These are phyloP conservation scores for Setaria italica DNA, from an alignment of 202 grass and related monocot genomes.

Conservation along the genomic window DNA sequence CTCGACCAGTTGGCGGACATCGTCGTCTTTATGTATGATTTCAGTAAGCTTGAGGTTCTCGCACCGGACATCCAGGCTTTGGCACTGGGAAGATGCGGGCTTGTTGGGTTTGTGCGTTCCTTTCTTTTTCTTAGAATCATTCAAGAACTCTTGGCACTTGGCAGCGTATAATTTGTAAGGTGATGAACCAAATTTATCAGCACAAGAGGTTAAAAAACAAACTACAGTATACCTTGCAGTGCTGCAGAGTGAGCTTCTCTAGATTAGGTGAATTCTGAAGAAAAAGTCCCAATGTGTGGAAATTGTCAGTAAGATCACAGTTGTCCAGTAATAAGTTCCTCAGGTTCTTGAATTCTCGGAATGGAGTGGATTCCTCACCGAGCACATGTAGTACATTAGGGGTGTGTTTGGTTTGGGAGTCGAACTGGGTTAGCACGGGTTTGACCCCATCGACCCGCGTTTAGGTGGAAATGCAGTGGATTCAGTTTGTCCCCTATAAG, in stretches of 20 bases:
- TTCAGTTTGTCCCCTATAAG: no score
- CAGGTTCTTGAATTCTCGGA: slow-evolving; percentile 26
- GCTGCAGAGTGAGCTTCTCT: background rate
- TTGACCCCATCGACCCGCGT: no score
- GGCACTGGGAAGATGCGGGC: background rate
- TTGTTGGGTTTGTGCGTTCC: no score
- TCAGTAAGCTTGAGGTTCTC: background rate
- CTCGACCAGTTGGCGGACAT: no score
- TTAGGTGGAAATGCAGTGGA: no score
- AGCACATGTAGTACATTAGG: background rate
- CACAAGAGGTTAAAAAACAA: background rate
- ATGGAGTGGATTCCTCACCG: background rate
- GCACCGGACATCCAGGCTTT: background rate
- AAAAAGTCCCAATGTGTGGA: background rate
- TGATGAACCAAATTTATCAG: no score
- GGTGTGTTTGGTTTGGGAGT: no score
- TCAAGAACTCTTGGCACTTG: background rate
- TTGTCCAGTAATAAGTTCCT: background rate
- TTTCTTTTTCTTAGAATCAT: background rate
- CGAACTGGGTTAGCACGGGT: no score
- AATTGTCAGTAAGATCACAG: slow-evolving; percentile 7
- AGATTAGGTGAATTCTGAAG: slow-evolving; percentile 13
- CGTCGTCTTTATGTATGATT: background rate
- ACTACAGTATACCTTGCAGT: background rate
- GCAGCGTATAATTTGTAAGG: no score